Percentiles rank a stretch among this genome's conserved stretches.
phyloP scores from a whole-genome alignment of 768 basidiomycete species.

The Amanita inopinata region DNA sequence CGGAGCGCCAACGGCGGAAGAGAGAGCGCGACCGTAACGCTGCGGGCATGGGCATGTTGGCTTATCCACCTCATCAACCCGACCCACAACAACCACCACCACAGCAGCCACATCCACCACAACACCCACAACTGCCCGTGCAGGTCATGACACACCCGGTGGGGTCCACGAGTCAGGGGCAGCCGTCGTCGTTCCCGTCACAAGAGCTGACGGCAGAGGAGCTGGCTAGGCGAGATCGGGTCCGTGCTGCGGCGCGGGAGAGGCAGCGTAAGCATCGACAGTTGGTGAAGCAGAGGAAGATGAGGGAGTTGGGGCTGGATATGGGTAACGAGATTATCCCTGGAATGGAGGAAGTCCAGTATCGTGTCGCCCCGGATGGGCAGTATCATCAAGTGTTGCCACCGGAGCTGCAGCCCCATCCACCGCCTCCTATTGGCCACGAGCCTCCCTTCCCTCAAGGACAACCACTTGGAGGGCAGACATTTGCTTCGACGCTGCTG shows the following conservation, averaged over 20 bases:
- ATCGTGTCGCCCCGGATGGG: constrained; percentile 40
- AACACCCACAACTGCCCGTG: constrained; percentile 11
- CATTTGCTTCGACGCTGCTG: constrained; percentile 69
- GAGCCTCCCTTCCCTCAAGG: constrained; percentile 60
- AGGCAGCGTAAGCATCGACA: constrained; percentile 76
- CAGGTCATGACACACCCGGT: constrained; percentile 13
- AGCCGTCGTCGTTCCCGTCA: constrained; percentile 12
- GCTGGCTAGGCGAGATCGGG: constrained; percentile 52
- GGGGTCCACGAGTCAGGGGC: constrained; percentile 4
- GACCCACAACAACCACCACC: constrained; percentile 14
- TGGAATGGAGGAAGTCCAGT: constrained; percentile 58
- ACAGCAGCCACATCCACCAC: constrained; percentile 11
- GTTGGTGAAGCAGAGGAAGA: constrained; percentile 69
- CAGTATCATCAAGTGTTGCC: constrained; percentile 35
- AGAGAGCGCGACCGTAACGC: constrained; percentile 55
- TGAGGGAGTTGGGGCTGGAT: constrained; percentile 74
- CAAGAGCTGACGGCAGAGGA: constrained; percentile 52
- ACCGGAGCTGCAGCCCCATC: constrained; percentile 31
- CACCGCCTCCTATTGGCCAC: constrained; percentile 19
- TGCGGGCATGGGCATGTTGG: constrained; percentile 31
- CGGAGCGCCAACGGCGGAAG: constrained; percentile 77
- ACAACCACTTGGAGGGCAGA: constrained; percentile 54
- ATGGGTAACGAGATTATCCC: constrained; percentile 68
- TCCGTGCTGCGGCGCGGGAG: constrained; percentile 70
- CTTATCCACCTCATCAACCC: constrained; percentile 16